Conservation (phyloP, 2,329 filamentous ascomycete species). For the Pestalotiopsis sp. region DNA sequence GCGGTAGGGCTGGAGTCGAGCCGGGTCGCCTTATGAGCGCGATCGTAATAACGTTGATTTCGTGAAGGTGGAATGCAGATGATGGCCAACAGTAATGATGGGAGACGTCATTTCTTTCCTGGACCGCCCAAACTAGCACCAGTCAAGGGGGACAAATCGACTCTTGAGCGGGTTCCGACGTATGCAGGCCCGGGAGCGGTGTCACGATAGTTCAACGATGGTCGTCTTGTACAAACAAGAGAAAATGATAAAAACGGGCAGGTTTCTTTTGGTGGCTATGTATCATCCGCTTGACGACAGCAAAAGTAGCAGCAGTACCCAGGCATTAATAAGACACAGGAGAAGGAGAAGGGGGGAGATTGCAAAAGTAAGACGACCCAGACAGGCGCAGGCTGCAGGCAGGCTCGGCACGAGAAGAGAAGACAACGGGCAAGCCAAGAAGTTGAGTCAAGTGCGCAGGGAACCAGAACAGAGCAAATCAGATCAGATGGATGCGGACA, state of each 20-base stretch:
- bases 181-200: not conserved
- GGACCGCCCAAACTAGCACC: not conserved
- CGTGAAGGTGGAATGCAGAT: constrained; percentile 2
- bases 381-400: not conserved
- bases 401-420: not conserved
- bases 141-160: not conserved
- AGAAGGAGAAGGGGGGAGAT: not conserved
- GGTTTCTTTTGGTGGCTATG: not conserved
- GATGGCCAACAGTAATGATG: constrained; percentile 1
- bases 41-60: not conserved
- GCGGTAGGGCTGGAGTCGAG: not conserved
- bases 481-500: not conserved
- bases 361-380: not conserved
- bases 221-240: not conserved
- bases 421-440: not conserved
- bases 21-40: not conserved
- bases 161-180: not conserved
- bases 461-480: not conserved
- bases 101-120: constrained; percentile 7
- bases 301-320: not conserved
- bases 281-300: not conserved
- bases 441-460: not conserved
- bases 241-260: not conserved
- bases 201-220: not conserved
- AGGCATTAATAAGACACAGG: not conserved